Percentiles rank a stretch among this genome's conserved stretches.
phyloP scores from a whole-genome alignment of 257 asterid genomes.

The Nicotiana paniculata region DNA sequence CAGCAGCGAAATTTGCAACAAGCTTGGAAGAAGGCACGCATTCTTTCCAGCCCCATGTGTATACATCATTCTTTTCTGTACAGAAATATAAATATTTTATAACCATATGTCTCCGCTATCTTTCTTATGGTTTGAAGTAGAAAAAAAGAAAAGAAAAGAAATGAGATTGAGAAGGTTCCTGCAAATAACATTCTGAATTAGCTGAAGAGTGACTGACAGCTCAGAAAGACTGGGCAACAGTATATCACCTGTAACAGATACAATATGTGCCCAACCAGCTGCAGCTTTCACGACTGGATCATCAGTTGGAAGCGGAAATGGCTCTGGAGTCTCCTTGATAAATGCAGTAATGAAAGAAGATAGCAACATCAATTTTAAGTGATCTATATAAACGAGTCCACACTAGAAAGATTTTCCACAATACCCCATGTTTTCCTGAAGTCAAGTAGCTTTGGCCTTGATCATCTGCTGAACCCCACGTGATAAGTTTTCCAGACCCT shows the following conservation, averaged over 20 bases:
- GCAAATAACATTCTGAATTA: background rate
- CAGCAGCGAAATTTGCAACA: conserved; percentile 26
- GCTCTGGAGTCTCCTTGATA: conserved; percentile 58
- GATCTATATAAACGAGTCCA: background rate
- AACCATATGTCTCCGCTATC: background rate
- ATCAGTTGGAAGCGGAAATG: conserved; percentile 48
- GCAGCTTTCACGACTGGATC: conserved; percentile 53
- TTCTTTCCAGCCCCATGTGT: conserved; percentile 88
- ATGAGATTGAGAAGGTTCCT: background rate
- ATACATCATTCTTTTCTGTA: conserved; percentile 52
- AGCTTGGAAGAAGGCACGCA: conserved; percentile 69
- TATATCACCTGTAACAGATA: conserved; percentile 52
- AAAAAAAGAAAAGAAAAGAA: background rate
- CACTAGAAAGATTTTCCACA: background rate
- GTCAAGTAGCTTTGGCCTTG: conserved; percentile 84
- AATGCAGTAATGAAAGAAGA: conserved; percentile 7
- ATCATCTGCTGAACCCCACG: conserved; percentile 89
- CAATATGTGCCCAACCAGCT: conserved; percentile 86
- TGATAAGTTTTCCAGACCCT: conserved; percentile 51
- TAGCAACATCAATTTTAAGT: conserved; percentile 18
- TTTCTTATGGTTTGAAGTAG: background rate
- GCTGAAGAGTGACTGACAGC: background rate
- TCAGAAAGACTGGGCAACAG: background rate
- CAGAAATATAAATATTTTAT: background rate
- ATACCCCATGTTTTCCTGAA: conserved; percentile 84